These are phyloP conservation scores for Saturnispora mendoncae DNA, from an alignment of 805 yeast genomes.

Conservation along the genomic window DNA sequence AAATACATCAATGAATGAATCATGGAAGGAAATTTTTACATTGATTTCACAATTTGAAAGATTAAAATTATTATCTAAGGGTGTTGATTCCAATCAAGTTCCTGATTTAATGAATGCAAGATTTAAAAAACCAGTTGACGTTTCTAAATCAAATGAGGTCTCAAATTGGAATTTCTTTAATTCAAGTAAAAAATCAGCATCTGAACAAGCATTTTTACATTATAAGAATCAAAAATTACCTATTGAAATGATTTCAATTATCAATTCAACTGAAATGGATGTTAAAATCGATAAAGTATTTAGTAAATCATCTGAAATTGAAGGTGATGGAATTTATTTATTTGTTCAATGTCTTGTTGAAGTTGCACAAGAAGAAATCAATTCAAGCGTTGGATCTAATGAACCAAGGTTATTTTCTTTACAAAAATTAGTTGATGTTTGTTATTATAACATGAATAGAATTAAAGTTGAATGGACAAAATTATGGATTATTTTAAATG, in stretches of 20 bases:
- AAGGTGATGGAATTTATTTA: conserved; percentile 77
- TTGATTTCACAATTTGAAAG: conserved; percentile 89
- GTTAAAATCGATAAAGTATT: conserved; percentile 83
- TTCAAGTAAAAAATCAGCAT: conserved; percentile 42
- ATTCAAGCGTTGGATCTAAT: conserved; percentile 69
- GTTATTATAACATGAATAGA: conserved; percentile 95
- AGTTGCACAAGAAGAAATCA: conserved; percentile 86
- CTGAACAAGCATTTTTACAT: conserved; percentile 61
- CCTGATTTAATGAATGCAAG: conserved; percentile 82
- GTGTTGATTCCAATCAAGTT: conserved; percentile 70
- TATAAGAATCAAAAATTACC: conserved; percentile 64
- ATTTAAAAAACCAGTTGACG: conserved; percentile 39
- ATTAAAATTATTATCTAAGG: conserved; percentile 77
- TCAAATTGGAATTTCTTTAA: conserved; percentile 37
- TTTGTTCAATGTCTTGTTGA: conserved; percentile 82
- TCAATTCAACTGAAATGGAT: conserved; percentile 59
- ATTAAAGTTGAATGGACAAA: conserved; percentile 95
- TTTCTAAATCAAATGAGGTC: conserved; percentile 26
- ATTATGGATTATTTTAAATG: conserved; percentile 90
- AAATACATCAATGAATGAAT: conserved; percentile 60
- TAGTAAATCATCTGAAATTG: conserved; percentile 67
- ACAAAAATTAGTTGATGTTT: conserved; percentile 93
- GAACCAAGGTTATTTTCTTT: conserved; percentile 88
- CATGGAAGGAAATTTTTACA: conserved; percentile 80
- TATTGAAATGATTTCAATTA: conserved; percentile 45